Evolutionary conservation across 768 basidiomycete genomes (phyloP), one percentile per base, ranked within the genome.

Genomic region (Phanerochaete carnosa): DNA sequence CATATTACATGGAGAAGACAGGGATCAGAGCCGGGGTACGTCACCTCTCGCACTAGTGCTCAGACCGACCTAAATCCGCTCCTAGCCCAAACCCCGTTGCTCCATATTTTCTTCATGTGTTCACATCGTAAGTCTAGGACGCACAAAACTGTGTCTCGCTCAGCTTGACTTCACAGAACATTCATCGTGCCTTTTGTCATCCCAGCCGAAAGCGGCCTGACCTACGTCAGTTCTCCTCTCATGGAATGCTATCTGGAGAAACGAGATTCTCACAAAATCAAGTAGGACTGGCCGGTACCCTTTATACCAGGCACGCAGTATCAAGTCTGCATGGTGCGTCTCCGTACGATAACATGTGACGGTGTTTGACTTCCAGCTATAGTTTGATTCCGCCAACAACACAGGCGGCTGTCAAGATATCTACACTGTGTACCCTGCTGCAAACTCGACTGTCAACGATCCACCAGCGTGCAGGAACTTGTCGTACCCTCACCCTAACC

Each of bases 261-360:
- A n/a, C 22, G 51, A n/a, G 37, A 33, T 19, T n/a, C 32, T 47
- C 8, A 30, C 62, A 13, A 35, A 35, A 35, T 35, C 6, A 7
- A 7, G 7, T 13, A 86, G 85, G 80, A 86, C 64, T 86, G 82
- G 79, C 66, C 74, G 25, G 82, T 87, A 37, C 85, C 86, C 1
- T 87, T 84, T 63, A 70, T 74, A 3, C 85, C 85, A 1, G 84
- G 80, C 5, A 86, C 86, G 32, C 66, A 84, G 81, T 88, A 85
- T 69, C 84, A 87, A 75, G 82, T 85, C 64, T 88, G 86, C 75
- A 87, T 88, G 85, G 84, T 85, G 45, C 53, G 75, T 52, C 6
- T 35, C 6, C 33, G 6, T 13, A 35, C 33, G 33, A 6, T 35
- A 13, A 7, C 13, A 35, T 35, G 6, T 35, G 33, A 7, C 13